A percentile compares a stretch with the other conserved stretches of the same genome.
These are phyloP conservation scores for Lodderomyces theae DNA, from an alignment of 1,139 yeast genomes.

Conservation along the genomic window DNA sequence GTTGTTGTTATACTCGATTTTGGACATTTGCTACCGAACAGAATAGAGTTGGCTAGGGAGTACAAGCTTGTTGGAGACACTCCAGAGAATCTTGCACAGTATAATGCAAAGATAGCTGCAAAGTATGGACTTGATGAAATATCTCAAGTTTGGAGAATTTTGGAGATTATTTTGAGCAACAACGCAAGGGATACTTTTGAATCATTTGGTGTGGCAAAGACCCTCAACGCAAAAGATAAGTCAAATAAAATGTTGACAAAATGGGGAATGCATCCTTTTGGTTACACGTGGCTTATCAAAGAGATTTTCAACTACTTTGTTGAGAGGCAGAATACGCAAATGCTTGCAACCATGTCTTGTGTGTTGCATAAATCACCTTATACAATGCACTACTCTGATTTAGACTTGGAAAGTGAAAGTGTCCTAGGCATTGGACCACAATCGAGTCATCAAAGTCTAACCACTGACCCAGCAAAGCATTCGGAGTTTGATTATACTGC, in stretches of 20 bases:
- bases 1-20: slow-evolving; percentile 65
- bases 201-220: not conserved
- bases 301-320: slow-evolving; percentile 68
- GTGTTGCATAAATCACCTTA: slow-evolving; percentile 22
- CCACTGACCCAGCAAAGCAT: not conserved
- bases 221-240: not conserved
- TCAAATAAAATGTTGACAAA: not conserved
- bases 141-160: slow-evolving; percentile 76
- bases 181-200: not conserved
- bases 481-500: not conserved
- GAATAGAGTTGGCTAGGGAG: slow-evolving; percentile 71
- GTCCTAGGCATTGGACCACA: not conserved
- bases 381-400: not conserved
- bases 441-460: slow-evolving; percentile 1
- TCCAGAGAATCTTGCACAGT: slow-evolving; percentile 62
- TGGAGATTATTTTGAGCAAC: slow-evolving; percentile 42
- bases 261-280: slow-evolving; percentile 86
- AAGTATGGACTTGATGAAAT: slow-evolving; percentile 60
- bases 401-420: not conserved
- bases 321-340: slow-evolving; percentile 65
- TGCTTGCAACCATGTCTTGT: slow-evolving; percentile 88
- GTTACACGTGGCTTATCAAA: slow-evolving; percentile 68
- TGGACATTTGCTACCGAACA: slow-evolving; percentile 69
- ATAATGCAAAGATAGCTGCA: slow-evolving; percentile 72
- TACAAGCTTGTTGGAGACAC: slow-evolving; percentile 68